Evolutionary conservation across 805 yeast species (phyloP), one percentile per base, ranked within the genome.

Genomic region (Lachancea lanzarotensis): DNA sequence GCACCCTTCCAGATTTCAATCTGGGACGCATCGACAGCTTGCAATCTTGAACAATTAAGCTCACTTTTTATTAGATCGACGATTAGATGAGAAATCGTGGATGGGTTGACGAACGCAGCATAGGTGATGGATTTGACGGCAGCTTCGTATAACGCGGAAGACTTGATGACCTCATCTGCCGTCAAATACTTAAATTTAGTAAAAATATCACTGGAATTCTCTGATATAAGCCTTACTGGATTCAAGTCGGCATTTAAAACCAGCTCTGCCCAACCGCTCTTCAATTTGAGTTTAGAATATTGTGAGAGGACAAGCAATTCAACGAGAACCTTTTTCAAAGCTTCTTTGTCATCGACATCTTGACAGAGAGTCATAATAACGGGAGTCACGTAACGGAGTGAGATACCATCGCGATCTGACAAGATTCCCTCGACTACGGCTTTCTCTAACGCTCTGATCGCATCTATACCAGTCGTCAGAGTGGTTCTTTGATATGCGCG

Each of bases 231-330:
- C 1, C 54, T 51, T 13, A 84, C 84, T 2, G 96, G 86, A 58
- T 90, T 95, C 26, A 74, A 54, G 1, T 65, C 57, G 7, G 84
- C 74, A 38, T 76, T 68, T 54, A 82, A 76, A 31, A 80, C 80
- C 35, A 88, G 63, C 0, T 84, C 84, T 29, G 88, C 83, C 98
- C 98, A 91, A 1, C 83, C 81, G 48, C 75, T 66, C 59, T 70
- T 66, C 50, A 62, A 46, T 37, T 63, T 51, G n/a, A 76, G 58
- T 2, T 52, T 43, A 2, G 54, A 40, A 47, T 70, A 71, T 53
- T 81, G 84, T 15, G 74, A 53, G 5, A 74, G 50, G 19, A 78
- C 58, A 15, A 80, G 55, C 15, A 70, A 48, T 9, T 69, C 63
- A 16, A 71, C 49, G 13, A 81, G 50, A 18, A 69, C 64, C 7